Evolutionary conservation across 2,329 filamentous ascomycete genomes (phyloP), one percentile per base, ranked within the genome.

Genomic region (Graphilbum sp.): DNA sequence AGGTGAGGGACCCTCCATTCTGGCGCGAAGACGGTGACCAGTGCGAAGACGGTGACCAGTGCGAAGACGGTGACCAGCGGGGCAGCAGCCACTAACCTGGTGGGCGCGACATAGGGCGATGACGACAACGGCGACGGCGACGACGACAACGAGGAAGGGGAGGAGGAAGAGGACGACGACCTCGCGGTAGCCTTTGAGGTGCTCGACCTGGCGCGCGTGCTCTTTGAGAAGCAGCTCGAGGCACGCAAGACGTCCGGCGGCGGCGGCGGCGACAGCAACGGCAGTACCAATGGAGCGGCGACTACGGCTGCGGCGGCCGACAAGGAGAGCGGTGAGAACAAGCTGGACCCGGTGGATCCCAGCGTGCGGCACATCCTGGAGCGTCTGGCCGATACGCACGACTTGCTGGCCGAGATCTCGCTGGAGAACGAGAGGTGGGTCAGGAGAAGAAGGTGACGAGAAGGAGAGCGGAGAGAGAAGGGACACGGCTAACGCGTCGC

Each of bases 341-440:
- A 30, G 19, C 24, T 24, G 37, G 58, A 57, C 8, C 57, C 60
- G 31, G 49, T 24, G 37, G 58, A 57, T 9, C 57, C 60, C 30
- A 48, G 54, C 2, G 46, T 64, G 32, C 60, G 67, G 46, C 74
- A 81, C 43, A 66, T 87, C 52, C 87, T 86, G 58, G 84, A 93
- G 58, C 76, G 85, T 40, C 70, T 96, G 25, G 85, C 85, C 43
- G 90, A 98, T 53, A 93, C 85, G 9, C 85, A 95, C 55, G 87
- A 95, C 54, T 71, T 94, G 40, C 80, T 96, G 44, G 83, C 87
- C 10, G 90, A 98, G 59, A 95, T 98, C 44, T 92, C 82, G n/a
- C 67, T 98, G 21, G 90, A 98, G 61, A 94, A 90, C 48, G 90
- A 96, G 60, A 78, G 81, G 63, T 76, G 60, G 42, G 56, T 21